Base-by-base conservation (phyloP, 148 eudicot genomes). In the Camellia sinensis region DNA sequence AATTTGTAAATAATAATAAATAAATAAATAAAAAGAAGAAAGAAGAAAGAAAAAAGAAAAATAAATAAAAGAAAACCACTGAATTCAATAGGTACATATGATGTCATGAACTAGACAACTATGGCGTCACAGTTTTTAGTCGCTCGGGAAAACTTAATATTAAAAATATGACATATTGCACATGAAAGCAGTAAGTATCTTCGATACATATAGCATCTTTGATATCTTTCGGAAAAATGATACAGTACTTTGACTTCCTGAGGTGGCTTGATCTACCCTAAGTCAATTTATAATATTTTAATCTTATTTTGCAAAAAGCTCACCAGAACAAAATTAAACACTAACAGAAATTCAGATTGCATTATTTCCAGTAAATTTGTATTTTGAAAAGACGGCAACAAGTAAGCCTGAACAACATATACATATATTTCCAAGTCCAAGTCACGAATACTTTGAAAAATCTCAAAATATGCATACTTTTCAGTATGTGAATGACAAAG, bases 401-500 rank as follows among this genome's bases (percentile, higher is more conserved):
- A 3, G 11, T 15, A 40, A 18, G 77, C 45, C 1, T 1, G 10
- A 17, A 52, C 4, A 65, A 76, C 6, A 0, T 29, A 29, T 29
- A 46, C 17, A 54, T 44, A 44, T 12, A n/a, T 13, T 59, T 76
- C 40, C 2, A 41, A 41, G 70, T 76, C 40, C 2, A 41, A 41
- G 70, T 76, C 22, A 73, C 14, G 4, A 45, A 40, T 53, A 22
- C 70, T 60, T 21, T 3, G 41, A 77, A 65, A 60, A 63, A 22
- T 79, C 73, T 75, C 14, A 70, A 64, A 53, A 1, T n/a, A 40
- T n/a, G 73, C 92, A 44, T 91, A 95, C 99, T 93, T 95, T 64
- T 95, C 93, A 81, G 99, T 97, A 92, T 95, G 94, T 73, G 86
- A 81, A 70, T 97, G 99, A 75, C 97, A 95, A 69, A 95, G 90